phyloP scores from a whole-genome alignment of 2,329 filamentous ascomycete genomes.

The Penicillium polonicum region DNA sequence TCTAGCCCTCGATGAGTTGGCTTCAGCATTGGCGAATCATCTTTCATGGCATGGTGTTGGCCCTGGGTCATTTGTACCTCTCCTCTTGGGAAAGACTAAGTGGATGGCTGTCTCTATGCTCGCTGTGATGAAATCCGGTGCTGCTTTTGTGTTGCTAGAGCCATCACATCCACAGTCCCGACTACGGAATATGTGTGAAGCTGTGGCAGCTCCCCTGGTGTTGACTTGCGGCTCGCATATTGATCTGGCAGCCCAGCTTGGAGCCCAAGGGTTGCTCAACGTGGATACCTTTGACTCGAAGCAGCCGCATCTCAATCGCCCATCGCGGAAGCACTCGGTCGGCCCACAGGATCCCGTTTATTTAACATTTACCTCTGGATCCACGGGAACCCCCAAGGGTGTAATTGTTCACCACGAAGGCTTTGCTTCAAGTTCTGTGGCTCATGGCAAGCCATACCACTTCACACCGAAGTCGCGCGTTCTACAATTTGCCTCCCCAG shows the following conservation, averaged over 20 bases:
- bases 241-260: neutral
- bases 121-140: constrained; percentile 31
- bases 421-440: constrained; percentile 9
- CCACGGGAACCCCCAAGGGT: constrained; percentile 22
- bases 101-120: constrained; percentile 27
- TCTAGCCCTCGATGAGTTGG: neutral
- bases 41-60: neutral
- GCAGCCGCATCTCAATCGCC: neutral
- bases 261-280: neutral
- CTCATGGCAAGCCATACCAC: constrained; percentile 13
- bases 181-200: neutral
- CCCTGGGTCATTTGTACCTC: constrained; percentile 4
- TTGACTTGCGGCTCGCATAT: neutral
- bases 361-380: constrained; percentile 56
- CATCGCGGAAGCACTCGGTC: neutral
- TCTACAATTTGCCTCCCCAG: constrained; percentile 8
- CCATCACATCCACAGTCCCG: constrained; percentile 1
- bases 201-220: neutral
- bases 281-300: neutral
- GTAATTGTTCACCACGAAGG: constrained; percentile 8
- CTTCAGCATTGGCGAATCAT: neutral
- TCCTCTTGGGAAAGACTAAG: constrained; percentile 9
- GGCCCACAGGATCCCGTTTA: constrained; percentile 44
- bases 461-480: constrained; percentile 6
- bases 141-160: constrained; percentile 27